A percentile compares a stretch with the other conserved stretches of the same genome.
phyloP scores from a whole-genome alignment of 495 filamentous ascomycete genomes.

The Aspergillus bridgeri region DNA sequence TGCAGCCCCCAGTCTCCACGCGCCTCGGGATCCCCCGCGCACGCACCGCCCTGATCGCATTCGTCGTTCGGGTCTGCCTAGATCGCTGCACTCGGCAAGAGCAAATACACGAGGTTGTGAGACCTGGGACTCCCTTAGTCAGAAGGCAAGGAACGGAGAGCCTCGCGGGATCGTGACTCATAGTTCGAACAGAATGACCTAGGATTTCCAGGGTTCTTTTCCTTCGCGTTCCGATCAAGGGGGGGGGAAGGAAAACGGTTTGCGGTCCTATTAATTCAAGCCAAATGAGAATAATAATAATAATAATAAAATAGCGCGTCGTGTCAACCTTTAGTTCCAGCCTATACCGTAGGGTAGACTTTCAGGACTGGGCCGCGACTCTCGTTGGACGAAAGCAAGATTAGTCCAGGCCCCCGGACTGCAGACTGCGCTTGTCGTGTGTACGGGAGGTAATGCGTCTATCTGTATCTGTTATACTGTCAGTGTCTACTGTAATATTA shows the following conservation, averaged over 20 bases:
- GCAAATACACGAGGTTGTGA: neutral
- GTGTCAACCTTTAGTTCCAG: slow-evolving; percentile 2
- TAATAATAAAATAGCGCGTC: slow-evolving; percentile 4
- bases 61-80: neutral
- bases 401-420: neutral
- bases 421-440: neutral
- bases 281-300: neutral
- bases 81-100: neutral
- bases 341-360: neutral
- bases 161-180: neutral
- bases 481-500: too few species aligned
- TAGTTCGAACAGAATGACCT: neutral
- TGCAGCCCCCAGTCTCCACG: neutral
- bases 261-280: too few species aligned
- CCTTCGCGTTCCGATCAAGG: too few species aligned
- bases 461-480: too few species aligned
- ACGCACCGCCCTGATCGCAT: neutral
- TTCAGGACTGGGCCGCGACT: neutral
- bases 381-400: neutral
- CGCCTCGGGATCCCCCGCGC: too few species aligned
- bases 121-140: neutral
- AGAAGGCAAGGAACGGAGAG: neutral
- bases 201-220: neutral
- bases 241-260: too few species aligned
- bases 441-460: too few species aligned